Conservation (phyloP, 768 basidiomycete species). For the Coprinopsis marcescibilis region DNA sequence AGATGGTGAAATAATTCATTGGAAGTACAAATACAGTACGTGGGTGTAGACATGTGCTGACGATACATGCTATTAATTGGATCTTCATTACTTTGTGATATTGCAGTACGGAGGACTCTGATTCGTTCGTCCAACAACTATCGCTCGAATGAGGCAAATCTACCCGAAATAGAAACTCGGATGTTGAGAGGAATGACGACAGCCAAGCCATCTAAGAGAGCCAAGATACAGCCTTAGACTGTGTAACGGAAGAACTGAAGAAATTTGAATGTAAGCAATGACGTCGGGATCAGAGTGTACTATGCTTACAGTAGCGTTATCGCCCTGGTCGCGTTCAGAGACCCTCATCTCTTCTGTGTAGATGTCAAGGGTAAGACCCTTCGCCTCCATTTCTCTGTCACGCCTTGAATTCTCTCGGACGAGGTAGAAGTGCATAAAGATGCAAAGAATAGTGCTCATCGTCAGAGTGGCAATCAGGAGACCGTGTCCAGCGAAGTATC, state of each 20-base stretch:
- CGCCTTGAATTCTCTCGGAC: conserved; percentile 22
- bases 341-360: conserved; percentile 26
- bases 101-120: background rate
- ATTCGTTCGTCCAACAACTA: too few relatives aligned
- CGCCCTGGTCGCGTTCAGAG: conserved; percentile 24
- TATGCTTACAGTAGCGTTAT: conserved; percentile 24
- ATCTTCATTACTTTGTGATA: background rate
- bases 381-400: conserved; percentile 17
- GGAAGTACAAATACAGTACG: background rate
- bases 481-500: conserved; percentile 27
- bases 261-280: background rate
- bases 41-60: background rate
- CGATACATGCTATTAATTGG: background rate
- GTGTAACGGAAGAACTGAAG: conserved; percentile 29
- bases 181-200: background rate
- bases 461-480: conserved; percentile 23
- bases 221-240: conserved; percentile 9
- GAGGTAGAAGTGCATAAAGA: conserved; percentile 25
- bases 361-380: conserved; percentile 21
- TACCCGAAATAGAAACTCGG: background rate
- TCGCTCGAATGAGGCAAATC: too few relatives aligned
- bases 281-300: background rate
- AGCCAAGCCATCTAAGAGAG: background rate
- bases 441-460: conserved; percentile 21
- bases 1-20: background rate